Base-by-base conservation (phyloP, 2,329 filamentous ascomycete genomes). In the Colletotrichum sp. region DNA sequence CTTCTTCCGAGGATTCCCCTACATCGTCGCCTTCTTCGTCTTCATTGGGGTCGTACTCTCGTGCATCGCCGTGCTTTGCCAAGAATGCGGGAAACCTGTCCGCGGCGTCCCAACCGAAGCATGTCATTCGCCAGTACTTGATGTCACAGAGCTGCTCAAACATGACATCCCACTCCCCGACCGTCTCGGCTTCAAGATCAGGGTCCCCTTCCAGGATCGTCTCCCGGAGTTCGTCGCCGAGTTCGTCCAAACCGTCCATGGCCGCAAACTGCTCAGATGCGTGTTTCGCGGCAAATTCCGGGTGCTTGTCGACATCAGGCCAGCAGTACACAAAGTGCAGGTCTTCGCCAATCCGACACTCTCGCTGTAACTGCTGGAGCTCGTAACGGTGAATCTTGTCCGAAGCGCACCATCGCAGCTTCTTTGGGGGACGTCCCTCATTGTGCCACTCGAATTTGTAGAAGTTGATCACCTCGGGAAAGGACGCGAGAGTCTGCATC, bases 391-490 rank as follows among this genome's bases (percentile, higher is more conserved):
- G 81, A 6, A 81, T 76, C 4, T 79, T 73, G 3, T 84, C 79
- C 0, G 84, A 82, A 1, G 77, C 81, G 24, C 82, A 83, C 85
- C 85, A 87, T 0, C 44, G 65, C 13, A 85, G 32, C 1, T 78
- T 69, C 1, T 77, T 78, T 2, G 75, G 26, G 63, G 71, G 26
- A 9, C 66, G 75, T 5, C 55, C 62, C 26, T 75, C 67, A 8
- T 67, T 75, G 34, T 76, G 70, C 71, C 71, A 75, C 21, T 52
- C 24, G n/a, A 70, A 72, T 6, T 81, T 21, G 36, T 82, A 86
- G 1, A 85, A 60, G 5, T 77, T 78, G 49, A 79, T 78, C 16
- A 86, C 68, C 80, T 81, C 3, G 71, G 77, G 30, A 85, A 81
- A 2, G 75, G 39, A 0, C n/a, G 16, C 7, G 79, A 30, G 3